phyloP scores from a whole-genome alignment of 1,284 basidiomycete genomes.

The Ceratobasidium sp. region DNA sequence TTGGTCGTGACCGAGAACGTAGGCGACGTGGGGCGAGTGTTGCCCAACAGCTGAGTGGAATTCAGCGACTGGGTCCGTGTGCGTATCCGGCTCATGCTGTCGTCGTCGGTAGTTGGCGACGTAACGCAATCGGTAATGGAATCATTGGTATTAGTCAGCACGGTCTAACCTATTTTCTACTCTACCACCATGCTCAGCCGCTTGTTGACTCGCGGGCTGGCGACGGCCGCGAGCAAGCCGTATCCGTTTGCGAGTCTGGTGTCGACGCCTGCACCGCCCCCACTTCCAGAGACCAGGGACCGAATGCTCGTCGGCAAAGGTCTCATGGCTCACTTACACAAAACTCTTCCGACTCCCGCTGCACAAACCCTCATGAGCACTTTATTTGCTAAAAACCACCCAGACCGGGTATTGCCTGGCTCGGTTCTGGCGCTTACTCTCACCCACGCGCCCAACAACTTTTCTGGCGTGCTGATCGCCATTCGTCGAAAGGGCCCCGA shows the following conservation, averaged over 20 bases:
- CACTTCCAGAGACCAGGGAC: constrained; percentile 46
- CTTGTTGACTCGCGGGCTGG: constrained; percentile 9
- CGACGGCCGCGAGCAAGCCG: constrained; percentile 41
- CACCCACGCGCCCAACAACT: constrained; percentile 73
- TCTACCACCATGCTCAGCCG: neutral
- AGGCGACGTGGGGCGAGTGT: constrained; percentile 65
- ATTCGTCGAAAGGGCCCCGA: constrained; percentile 81
- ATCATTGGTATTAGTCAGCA: neutral
- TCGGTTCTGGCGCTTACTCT: constrained; percentile 79
- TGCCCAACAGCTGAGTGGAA: constrained; percentile 43
- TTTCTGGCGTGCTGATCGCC: constrained; percentile 85
- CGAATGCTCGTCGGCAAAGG: constrained; percentile 71
- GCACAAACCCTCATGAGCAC: constrained; percentile 70
- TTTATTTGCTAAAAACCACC: constrained; percentile 73
- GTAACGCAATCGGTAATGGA: neutral
- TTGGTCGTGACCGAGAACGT: constrained; percentile 71
- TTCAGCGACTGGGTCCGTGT: constrained; percentile 13
- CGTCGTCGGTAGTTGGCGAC: constrained; percentile 8
- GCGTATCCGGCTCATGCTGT: constrained; percentile 13
- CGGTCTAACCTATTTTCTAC: neutral
- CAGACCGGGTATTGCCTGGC: constrained; percentile 73
- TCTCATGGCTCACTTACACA: constrained; percentile 76
- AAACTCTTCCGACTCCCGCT: constrained; percentile 68
- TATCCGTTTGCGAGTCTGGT: constrained; percentile 79
- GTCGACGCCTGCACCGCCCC: constrained; percentile 54